These are phyloP conservation scores for Ustilago vetiveriae DNA, from an alignment of 1,284 basidiomycete species.

Conservation along the genomic window DNA sequence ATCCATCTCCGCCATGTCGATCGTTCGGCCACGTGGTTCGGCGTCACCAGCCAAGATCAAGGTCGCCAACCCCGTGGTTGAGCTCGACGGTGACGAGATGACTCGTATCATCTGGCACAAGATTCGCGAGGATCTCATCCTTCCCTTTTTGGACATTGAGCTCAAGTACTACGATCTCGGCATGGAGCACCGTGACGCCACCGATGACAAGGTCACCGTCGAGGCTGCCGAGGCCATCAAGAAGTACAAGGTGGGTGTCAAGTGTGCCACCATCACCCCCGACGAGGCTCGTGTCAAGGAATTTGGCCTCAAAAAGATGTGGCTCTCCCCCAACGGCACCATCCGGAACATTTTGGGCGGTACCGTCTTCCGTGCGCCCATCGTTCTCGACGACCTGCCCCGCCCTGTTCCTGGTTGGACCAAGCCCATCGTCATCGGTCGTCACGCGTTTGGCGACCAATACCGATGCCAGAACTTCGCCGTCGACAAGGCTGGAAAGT, in stretches of 20 bases:
- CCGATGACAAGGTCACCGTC: constrained; percentile 90
- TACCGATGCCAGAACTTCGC: constrained; percentile 66
- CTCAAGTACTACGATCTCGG: constrained; percentile 99
- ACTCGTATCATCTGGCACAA: constrained; percentile 84
- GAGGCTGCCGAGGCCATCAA: constrained; percentile 85
- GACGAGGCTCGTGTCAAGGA: constrained; percentile 88
- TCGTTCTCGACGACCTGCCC: constrained; percentile 88
- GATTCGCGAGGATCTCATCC: constrained; percentile 95
- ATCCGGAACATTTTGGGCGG: constrained; percentile 95
- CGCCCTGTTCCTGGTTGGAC: constrained; percentile 89
- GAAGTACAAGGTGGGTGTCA: constrained; percentile 67
- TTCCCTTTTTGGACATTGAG: constrained; percentile 92
- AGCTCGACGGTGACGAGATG: constrained; percentile 73
- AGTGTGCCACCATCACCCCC: constrained; percentile 96
- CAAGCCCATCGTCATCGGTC: constrained; percentile 94
- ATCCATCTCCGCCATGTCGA: constrained; percentile 21
- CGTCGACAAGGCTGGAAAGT: constrained; percentile 60
- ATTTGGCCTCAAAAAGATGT: constrained; percentile 94
- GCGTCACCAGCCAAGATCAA: constrained; percentile 71
- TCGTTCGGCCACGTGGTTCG: constrained; percentile 43
- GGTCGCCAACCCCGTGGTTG: constrained; percentile 90
- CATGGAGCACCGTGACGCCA: constrained; percentile 88
- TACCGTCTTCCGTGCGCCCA: constrained; percentile 98
- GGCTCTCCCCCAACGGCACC: constrained; percentile 65
- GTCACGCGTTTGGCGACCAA: constrained; percentile 97